Conservation (phyloP, 2,329 filamentous ascomycete genomes). For the Beauveria brongniartii region DNA sequence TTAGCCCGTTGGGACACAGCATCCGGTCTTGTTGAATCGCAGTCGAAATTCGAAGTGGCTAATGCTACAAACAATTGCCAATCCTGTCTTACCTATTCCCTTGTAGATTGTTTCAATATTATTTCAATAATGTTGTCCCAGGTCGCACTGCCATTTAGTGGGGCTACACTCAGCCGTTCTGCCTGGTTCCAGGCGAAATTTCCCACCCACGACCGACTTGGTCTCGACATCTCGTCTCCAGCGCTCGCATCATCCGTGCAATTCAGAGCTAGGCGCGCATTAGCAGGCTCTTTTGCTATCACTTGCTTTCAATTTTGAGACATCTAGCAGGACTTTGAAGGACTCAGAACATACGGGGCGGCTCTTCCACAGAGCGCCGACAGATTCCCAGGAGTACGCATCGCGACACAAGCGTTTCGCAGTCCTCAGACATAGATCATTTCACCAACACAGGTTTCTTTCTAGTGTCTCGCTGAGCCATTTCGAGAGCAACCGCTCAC, state of each 20-base stretch:
- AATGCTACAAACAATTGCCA: no score
- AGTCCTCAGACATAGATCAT: conserved; percentile 5
- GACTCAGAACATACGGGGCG: not conserved
- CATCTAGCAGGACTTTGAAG: not conserved
- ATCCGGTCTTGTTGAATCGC: no score
- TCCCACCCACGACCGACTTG: not conserved
- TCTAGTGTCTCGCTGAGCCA: conserved; percentile 8
- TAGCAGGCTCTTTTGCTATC: not conserved
- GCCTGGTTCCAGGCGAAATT: not conserved
- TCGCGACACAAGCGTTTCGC: conserved; percentile 9
- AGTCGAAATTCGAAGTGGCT: no score
- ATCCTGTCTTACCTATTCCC: not conserved
- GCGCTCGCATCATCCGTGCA: not conserved
- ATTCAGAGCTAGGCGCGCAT: not conserved
- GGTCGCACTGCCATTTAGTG: not conserved
- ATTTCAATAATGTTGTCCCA: not conserved
- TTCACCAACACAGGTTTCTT: conserved; percentile 9
- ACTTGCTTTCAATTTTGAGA: not conserved
- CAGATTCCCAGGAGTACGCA: conserved; percentile 10
- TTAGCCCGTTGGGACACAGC: no score
- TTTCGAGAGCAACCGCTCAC: not conserved
- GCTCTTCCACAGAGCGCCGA: not conserved
- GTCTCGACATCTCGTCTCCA: not conserved
- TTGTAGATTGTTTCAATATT: not conserved
- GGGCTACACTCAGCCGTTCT: conserved; percentile 1